Percentiles rank a stretch among this genome's conserved stretches.
Conservation (phyloP, 2,329 filamentous ascomycete species). For the Emergomyces africanus region DNA sequence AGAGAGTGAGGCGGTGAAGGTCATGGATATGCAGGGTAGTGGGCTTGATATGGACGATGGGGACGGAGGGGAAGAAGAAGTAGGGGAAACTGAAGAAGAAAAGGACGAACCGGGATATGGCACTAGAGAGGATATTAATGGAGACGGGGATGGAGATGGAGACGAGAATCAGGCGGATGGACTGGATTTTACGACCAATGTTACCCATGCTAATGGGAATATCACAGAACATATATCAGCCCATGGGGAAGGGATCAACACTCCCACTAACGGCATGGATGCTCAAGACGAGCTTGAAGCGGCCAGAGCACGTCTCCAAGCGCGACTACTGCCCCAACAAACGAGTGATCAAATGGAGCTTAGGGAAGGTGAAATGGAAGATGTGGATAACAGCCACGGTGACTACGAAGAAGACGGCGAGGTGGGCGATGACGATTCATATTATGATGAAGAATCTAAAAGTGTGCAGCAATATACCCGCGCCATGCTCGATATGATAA, state of each 20-base stretch:
- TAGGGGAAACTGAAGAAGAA: conserved; percentile 7
- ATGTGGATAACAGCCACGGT: neutral
- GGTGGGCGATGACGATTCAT: conserved; percentile 20
- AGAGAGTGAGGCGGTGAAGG: conserved; percentile 14
- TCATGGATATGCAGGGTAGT: conserved; percentile 16
- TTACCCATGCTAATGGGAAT: neutral
- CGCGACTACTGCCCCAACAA: conserved; percentile 11
- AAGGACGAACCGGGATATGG: conserved; percentile 17
- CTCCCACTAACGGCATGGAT: neutral
- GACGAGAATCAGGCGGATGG: neutral
- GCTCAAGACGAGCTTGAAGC: conserved; percentile 32
- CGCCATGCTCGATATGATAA: conserved; percentile 81
- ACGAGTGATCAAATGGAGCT: conserved; percentile 15
- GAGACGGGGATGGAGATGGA: neutral
- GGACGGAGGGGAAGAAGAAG: conserved; percentile 9
- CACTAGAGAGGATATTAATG: neutral
- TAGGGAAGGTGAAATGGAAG: conserved; percentile 11
- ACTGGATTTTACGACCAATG: neutral
- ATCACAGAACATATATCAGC: neutral
- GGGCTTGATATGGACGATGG: conserved; percentile 16
- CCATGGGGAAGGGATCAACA: conserved; percentile 4
- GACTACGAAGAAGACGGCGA: conserved; percentile 13
- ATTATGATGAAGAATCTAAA: conserved; percentile 12
- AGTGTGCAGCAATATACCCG: conserved; percentile 23
- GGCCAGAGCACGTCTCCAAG: conserved; percentile 36